A percentile compares a stretch with the other conserved stretches of the same genome.
These are phyloP conservation scores for Cadophora gregata DNA, from an alignment of 2,329 filamentous ascomycete genomes.

Conservation along the genomic window DNA sequence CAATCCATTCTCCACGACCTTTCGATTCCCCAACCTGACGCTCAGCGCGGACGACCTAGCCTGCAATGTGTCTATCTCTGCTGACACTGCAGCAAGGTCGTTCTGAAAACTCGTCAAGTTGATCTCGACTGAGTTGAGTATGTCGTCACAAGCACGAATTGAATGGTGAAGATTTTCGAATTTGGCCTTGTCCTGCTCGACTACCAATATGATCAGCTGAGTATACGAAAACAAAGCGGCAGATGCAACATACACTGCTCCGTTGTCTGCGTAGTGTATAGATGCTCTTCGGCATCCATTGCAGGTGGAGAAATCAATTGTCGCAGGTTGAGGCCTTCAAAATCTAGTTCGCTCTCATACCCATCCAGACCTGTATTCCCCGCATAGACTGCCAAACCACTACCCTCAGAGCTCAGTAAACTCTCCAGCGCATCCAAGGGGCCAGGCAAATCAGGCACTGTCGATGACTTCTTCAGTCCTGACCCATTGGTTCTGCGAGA, in stretches of 20 bases:
- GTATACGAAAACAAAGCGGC: slow-evolving; percentile 22
- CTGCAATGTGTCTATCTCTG: slow-evolving; percentile 94
- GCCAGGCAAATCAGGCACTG: slow-evolving; percentile 62
- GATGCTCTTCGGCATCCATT: slow-evolving; percentile 23
- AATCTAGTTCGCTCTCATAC: slow-evolving; percentile 75
- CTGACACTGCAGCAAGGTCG: slow-evolving; percentile 88
- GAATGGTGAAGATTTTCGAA: slow-evolving; percentile 91
- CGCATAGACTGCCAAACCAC: slow-evolving; percentile 14
- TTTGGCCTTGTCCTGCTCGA: slow-evolving; percentile 80
- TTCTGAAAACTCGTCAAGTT: slow-evolving; percentile 93
- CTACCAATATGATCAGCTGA: slow-evolving; percentile 48
- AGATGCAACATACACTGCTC: slow-evolving; percentile 71
- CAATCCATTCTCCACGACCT: slow-evolving; percentile 84
- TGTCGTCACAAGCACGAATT: slow-evolving; percentile 89
- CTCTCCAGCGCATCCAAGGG: slow-evolving; percentile 72
- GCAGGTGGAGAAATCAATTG: slow-evolving; percentile 49
- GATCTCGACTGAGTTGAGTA: slow-evolving; percentile 88
- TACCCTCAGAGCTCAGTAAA: slow-evolving; percentile 41
- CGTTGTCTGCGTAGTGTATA: slow-evolving; percentile 64
- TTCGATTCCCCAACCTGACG: slow-evolving; percentile 85
- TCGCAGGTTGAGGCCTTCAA: slow-evolving; percentile 76
- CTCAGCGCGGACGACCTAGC: slow-evolving; percentile 83
- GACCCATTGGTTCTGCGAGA: slow-evolving; percentile 71
- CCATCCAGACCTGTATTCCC: slow-evolving; percentile 48
- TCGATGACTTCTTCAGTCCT: slow-evolving; percentile 64